Conservation (phyloP, 495 filamentous ascomycete species). For the Tetracladium marchalianum region DNA sequence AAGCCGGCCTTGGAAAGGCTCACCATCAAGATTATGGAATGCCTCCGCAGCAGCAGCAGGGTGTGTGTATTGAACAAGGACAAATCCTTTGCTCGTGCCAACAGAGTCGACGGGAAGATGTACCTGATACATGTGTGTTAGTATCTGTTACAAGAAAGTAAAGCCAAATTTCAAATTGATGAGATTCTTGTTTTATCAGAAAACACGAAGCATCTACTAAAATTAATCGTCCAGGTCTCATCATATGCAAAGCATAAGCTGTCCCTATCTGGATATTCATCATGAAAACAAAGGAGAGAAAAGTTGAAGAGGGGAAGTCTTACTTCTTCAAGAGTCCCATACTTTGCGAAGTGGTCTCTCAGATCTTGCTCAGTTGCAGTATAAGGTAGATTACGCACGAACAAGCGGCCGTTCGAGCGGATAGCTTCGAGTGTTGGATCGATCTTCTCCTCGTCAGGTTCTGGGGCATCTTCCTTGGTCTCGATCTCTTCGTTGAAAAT, state of each 20-base stretch:
- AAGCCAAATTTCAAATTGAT: constrained; percentile 1
- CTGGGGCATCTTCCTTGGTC: not conserved
- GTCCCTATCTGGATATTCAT: constrained; percentile 99
- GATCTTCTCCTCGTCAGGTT: constrained; percentile 18
- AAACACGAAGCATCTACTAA: constrained; percentile 52
- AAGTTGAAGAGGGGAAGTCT: constrained; percentile 22
- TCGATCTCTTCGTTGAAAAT: not conserved
- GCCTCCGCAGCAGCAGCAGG: constrained; percentile 65
- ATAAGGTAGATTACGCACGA: constrained; percentile 84
- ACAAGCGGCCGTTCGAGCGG: constrained; percentile 57
- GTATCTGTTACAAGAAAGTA: constrained; percentile 10
- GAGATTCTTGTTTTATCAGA: constrained; percentile 21
- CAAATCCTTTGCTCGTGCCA: constrained; percentile 74
- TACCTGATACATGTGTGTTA: constrained; percentile 44
- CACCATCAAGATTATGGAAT: constrained; percentile 63
- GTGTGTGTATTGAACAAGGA: constrained; percentile 68
- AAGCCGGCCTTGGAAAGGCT: constrained; percentile 82
- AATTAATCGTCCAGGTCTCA: constrained; percentile 51
- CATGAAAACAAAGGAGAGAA: constrained; percentile 40
- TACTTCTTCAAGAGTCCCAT: constrained; percentile 81
- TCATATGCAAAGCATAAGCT: constrained; percentile 73
- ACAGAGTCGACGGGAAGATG: constrained; percentile 66
- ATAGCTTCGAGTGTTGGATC: constrained; percentile 37
- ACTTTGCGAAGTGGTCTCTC: constrained; percentile 53
- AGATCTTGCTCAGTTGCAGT: constrained; percentile 69